These are phyloP conservation scores for Zangia roseola DNA, from an alignment of 768 basidiomycete species.

Conservation along the genomic window DNA sequence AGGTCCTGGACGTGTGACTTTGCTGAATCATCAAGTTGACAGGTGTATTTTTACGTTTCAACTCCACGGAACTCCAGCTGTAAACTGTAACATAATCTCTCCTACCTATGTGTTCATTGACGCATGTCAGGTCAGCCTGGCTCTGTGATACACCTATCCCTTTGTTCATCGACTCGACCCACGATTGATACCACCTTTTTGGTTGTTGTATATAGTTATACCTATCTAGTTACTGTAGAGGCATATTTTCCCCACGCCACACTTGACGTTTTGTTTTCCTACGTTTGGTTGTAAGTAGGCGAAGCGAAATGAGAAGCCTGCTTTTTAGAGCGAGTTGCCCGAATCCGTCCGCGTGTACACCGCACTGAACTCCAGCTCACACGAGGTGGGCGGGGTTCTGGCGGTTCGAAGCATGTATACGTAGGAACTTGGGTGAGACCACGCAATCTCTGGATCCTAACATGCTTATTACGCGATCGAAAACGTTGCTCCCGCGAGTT, in stretches of 20 bases:
- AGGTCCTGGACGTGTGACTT: constrained; percentile 1
- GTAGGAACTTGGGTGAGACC: no score
- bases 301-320: constrained; percentile 15
- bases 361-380: neutral
- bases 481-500: no score
- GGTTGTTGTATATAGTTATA: constrained; percentile 32
- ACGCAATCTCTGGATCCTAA: no score
- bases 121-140: neutral
- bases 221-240: constrained; percentile 26
- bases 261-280: neutral
- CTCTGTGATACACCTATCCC: constrained; percentile 5
- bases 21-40: constrained; percentile 7
- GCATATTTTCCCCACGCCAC: constrained; percentile 1
- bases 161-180: constrained; percentile 14
- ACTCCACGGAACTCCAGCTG: constrained; percentile 17
- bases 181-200: constrained; percentile 5
- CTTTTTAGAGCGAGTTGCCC: constrained; percentile 2
- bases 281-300: constrained; percentile 1
- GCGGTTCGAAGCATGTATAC: neutral
- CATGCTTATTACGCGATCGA: no score
- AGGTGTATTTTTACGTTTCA: constrained; percentile 29
- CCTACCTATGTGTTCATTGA: neutral
- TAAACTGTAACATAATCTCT: constrained; percentile 23
- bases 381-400: constrained; percentile 10
- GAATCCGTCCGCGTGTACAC: constrained; percentile 2